Evolutionary conservation across 2,329 filamentous ascomycete species (phyloP).

Genomic region (Paraphoma sp.): DNA sequence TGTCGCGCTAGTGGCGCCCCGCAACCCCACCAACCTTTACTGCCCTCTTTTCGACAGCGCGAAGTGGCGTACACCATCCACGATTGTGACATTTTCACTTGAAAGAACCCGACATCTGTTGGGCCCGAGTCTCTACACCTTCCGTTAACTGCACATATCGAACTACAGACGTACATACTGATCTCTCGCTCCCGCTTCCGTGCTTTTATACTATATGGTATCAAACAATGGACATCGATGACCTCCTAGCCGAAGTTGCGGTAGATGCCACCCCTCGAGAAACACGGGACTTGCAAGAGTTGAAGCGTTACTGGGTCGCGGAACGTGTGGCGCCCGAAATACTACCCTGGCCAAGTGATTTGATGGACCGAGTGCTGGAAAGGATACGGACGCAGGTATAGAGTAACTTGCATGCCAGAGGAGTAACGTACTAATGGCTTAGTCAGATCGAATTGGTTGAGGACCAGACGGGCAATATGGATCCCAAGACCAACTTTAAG

Average conservation of each 20-base stretch:
- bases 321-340: slow-evolving; percentile 90
- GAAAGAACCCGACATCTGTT: neutral
- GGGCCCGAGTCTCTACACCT: too few relatives aligned
- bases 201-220: neutral
- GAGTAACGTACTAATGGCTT: slow-evolving; percentile 23
- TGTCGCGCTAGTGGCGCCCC: slow-evolving; percentile 1
- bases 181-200: neutral
- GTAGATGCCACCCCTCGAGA: slow-evolving; percentile 58
- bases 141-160: too few relatives aligned
- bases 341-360: slow-evolving; percentile 75
- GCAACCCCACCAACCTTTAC: neutral
- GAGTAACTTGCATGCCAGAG: neutral
- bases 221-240: slow-evolving; percentile 55
- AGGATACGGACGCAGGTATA: slow-evolving; percentile 51
- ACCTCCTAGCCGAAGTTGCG: slow-evolving; percentile 60
- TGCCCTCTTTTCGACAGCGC: too few relatives aligned
- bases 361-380: slow-evolving; percentile 83
- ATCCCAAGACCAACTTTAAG: slow-evolving; percentile 88
- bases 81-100: neutral
- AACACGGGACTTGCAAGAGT: slow-evolving; percentile 79
- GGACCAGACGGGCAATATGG: slow-evolving; percentile 78
- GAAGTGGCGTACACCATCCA: too few relatives aligned
- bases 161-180: neutral
- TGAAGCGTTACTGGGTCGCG: slow-evolving; percentile 92
- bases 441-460: slow-evolving; percentile 58